A percentile compares a stretch with the other conserved stretches of the same genome.
These are phyloP conservation scores for Scytalidium sp. DNA, from an alignment of 2,329 filamentous ascomycete genomes.

Conservation along the genomic window DNA sequence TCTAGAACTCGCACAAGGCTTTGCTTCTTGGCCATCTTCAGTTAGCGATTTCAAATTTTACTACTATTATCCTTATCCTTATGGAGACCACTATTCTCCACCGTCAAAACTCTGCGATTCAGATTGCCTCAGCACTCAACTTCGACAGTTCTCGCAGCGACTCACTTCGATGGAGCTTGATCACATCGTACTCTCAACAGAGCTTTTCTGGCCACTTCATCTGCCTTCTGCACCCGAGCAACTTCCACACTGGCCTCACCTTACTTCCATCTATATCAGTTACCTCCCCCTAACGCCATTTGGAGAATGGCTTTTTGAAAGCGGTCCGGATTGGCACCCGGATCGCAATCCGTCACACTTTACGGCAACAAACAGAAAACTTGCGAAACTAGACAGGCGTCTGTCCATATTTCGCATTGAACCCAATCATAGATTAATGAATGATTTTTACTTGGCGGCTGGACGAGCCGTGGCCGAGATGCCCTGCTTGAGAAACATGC, in stretches of 20 bases:
- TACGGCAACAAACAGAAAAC: conserved; percentile 2
- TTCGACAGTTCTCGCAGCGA: conserved; percentile 4
- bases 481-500: conserved; percentile 6
- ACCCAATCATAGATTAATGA: conserved; percentile 3
- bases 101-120: conserved; percentile 3
- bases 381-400: conserved; percentile 1
- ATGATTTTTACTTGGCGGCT: conserved; percentile 5
- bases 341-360: no score
- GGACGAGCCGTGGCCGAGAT: conserved; percentile 3
- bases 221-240: no score
- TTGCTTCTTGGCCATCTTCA: conserved; percentile 2
- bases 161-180: neutral
- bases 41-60: neutral
- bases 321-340: conserved; percentile 3
- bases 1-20: conserved; percentile 2
- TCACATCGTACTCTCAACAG: neutral
- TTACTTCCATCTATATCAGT: conserved; percentile 1
- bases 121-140: conserved; percentile 3
- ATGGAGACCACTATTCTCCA: conserved; percentile 2
- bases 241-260: conserved; percentile 4
- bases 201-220: conserved; percentile 4
- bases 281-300: conserved; percentile 3
- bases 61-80: neutral
- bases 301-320: conserved; percentile 7
- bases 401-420: conserved; percentile 1